phyloP scores from a whole-genome alignment of 768 basidiomycete genomes.

The Russula emetica region DNA sequence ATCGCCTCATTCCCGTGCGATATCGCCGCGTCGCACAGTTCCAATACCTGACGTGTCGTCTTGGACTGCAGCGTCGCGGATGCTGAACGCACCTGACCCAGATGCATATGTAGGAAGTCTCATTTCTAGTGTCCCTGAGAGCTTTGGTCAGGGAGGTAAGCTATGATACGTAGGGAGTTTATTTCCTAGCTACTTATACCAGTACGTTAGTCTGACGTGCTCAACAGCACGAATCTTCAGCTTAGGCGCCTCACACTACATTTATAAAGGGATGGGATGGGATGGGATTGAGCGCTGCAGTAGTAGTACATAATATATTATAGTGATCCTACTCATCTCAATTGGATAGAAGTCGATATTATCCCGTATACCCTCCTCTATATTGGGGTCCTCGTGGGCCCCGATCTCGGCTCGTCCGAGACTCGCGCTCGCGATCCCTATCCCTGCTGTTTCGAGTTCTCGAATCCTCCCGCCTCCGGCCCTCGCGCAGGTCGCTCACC shows the following conservation, averaged over 20 bases:
- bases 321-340: background rate
- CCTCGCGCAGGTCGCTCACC: background rate
- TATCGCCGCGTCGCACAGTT: constrained; percentile 30
- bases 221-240: background rate
- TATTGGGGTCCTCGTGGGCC: constrained; percentile 33
- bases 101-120: constrained; percentile 22
- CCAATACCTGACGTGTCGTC: constrained; percentile 37
- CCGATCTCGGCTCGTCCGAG: constrained; percentile 21
- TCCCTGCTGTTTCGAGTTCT: constrained; percentile 16
- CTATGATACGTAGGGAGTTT: background rate
- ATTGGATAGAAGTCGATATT: constrained; percentile 2
- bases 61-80: constrained; percentile 34
- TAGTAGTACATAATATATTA: background rate
- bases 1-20: constrained; percentile 30
- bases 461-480: constrained; percentile 19
- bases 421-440: constrained; percentile 12
- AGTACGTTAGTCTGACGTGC: background rate
- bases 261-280: background rate
- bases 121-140: constrained; percentile 5
- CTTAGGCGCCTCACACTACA: background rate
- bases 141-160: constrained; percentile 3
- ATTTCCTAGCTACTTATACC: background rate
- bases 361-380: constrained; percentile 34
- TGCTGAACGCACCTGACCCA: constrained; percentile 28
- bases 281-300: background rate